Evolutionary conservation across 495 filamentous ascomycete species (phyloP).

Genomic region (Xylaria nigripes): DNA sequence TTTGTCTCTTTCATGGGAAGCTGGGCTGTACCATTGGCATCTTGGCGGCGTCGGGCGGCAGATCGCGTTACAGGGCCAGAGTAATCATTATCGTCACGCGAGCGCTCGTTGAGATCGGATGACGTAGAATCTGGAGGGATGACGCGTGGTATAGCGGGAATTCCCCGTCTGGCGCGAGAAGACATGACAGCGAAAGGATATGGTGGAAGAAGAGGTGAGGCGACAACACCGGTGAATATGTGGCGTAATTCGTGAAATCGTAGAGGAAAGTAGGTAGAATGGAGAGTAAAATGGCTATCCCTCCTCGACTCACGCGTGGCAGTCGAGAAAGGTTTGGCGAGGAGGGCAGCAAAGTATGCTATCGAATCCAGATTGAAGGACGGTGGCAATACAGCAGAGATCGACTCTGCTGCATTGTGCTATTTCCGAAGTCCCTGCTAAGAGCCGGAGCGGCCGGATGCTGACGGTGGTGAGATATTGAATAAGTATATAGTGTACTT

Average conservation of each 20-base stretch:
- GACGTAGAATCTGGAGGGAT: constrained; percentile 63
- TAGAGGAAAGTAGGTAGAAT: constrained; percentile 36
- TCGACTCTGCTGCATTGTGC: constrained; percentile 27
- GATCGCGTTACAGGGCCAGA: constrained; percentile 58
- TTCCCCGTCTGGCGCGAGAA: constrained; percentile 28
- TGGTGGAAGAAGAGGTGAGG: constrained; percentile 38
- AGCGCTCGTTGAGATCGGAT: constrained; percentile 43
- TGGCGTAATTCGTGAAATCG: constrained; percentile 36
- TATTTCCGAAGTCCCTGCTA: constrained; percentile 7
- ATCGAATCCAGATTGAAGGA: constrained; percentile 40
- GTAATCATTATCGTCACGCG: constrained; percentile 45
- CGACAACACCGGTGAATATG: constrained; percentile 45
- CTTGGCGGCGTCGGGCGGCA: constrained; percentile 44
- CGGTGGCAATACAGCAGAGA: constrained; percentile 29
- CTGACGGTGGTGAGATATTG: constrained; percentile 3
- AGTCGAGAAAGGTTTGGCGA: constrained; percentile 11
- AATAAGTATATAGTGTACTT: background rate
- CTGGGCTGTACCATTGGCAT: constrained; percentile 25
- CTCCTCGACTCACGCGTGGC: constrained; percentile 37
- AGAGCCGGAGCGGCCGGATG: background rate
- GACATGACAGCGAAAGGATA: constrained; percentile 36
- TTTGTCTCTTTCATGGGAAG: constrained; percentile 26
- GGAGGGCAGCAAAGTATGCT: constrained; percentile 21
- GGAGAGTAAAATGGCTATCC: constrained; percentile 33
- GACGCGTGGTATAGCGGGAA: constrained; percentile 61